Evolutionary conservation across 2,329 filamentous ascomycete genomes (phyloP), one percentile per base, ranked within the genome.

Genomic region (Talaromyces albobiverticillius): DNA sequence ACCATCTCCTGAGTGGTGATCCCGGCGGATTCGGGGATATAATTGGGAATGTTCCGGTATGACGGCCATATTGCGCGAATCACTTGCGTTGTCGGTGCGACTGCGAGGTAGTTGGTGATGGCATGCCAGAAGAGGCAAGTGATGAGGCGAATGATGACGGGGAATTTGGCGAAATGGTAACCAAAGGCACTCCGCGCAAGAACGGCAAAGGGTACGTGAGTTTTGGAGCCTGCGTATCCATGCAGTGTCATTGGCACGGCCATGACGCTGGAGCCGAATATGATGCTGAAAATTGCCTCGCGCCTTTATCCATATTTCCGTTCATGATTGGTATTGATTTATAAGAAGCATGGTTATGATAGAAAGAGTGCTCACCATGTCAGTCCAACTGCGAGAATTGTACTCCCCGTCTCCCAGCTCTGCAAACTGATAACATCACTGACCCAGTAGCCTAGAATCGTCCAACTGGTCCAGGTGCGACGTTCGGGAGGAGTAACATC

Each of bases 401-500:
- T 40, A 10, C 34, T 40, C 9, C 34, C 47, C 3, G 34, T 41
- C 20, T 51, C 47, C 47, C 47, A 51, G 18, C 34, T 40, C 16
- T 51, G 47, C 41, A 41, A 22, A 18, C 34, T 40, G 32, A 51
- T 38, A 5, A 41, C 40, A 42, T 51, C 47, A 23, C 47, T 51
- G 11, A 51, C 34, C 47, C 47, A 51, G 23, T 51, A 51, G 25
- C 47, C 47, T 38, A 51, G 5, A 5, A 51, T 38, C 8, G 34
- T 42, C 47, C 47, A 51, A 14, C 38, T 38, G 5, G 34, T 41
- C 47, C 47, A 51, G 13, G 40, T 51, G 13, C 32, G 47, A 26
- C 47, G 47, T 14, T 51, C 47, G 14, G 40, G 10, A n/a, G 47
- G 47, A 11, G 47, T 51, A 8, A 51, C 47, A 41, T 51, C 47